phyloP scores from a whole-genome alignment of 495 filamentous ascomycete genomes.

The Trichoderma reesei region DNA sequence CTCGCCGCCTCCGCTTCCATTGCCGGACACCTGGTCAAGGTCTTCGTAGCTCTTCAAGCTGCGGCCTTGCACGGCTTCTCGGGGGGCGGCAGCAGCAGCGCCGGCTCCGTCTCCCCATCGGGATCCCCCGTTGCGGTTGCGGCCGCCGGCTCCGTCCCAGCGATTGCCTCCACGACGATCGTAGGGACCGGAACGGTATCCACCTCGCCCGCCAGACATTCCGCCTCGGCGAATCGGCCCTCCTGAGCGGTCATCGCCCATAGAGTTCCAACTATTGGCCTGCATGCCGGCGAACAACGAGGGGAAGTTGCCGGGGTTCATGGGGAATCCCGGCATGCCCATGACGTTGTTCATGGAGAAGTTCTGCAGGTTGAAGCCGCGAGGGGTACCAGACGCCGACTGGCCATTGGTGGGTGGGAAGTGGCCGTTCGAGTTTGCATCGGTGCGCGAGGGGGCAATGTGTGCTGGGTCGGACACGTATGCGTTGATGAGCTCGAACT shows the following conservation, averaged over 20 bases:
- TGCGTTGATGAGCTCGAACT: constrained; percentile 82
- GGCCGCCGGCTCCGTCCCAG: constrained; percentile 21
- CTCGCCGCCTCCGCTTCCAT: constrained; percentile 48
- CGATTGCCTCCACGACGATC: constrained; percentile 40
- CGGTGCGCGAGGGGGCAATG: constrained; percentile 81
- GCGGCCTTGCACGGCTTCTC: constrained; percentile 80
- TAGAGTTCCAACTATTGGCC: constrained; percentile 25
- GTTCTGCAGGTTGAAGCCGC: constrained; percentile 79
- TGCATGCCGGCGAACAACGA: constrained; percentile 43
- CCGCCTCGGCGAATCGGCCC: constrained; percentile 41
- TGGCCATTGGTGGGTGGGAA: constrained; percentile 71
- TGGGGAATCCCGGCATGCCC: constrained; percentile 38
- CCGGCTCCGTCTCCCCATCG: constrained; percentile 56
- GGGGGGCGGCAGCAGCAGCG: constrained; percentile 61
- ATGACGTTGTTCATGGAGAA: constrained; percentile 48
- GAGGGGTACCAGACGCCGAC: constrained; percentile 71
- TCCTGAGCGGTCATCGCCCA: constrained; percentile 37
- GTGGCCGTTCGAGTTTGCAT: constrained; percentile 96
- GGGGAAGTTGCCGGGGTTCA: constrained; percentile 36
- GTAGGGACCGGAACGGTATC: constrained; percentile 39
- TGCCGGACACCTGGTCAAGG: constrained; percentile 64
- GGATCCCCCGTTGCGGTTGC: constrained; percentile 29
- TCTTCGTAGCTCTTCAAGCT: constrained; percentile 96
- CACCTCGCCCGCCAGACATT: constrained; percentile 25
- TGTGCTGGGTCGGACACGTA: constrained; percentile 91